Base-by-base conservation (phyloP, 495 filamentous ascomycete genomes). In the Penicillium turbatum region DNA sequence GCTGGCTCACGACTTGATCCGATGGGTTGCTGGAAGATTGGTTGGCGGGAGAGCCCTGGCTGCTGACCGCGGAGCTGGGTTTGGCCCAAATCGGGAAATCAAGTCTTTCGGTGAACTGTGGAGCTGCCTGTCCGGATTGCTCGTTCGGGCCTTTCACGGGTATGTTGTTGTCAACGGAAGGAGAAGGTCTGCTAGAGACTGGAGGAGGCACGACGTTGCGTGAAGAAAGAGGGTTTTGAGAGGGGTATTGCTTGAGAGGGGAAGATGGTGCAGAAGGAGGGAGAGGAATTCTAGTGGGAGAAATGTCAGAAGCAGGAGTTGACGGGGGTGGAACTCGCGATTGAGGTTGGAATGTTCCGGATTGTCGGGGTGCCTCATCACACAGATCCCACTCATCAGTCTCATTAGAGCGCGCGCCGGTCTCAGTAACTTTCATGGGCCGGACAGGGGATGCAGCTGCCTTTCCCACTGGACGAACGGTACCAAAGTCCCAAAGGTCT, bases 401-500 rank as follows among this genome's bases (percentile, higher is more conserved):
- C 71, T 74, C 68, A n/a, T 48, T 77, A 66, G 43, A 74, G 47
- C 86, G 76, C 13, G 82, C 75, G 64, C 93, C 92, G 5, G 85
- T 80, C 3, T 81, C 83, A 9, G 87, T 80, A 35, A 87, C 87
- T 48, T 87, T 88, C 82, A 93, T 83, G 0, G 83, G 74, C 49
- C 81, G 84, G 17, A 90, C 70, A 10, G 51, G 45, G 4, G 54
- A 34, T 7, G 71, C 83, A 7, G 58, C 57, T 21, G 73, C 76
- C 62, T 85, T 75, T 29, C 77, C 81, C 19, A 79, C 83, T 27
- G 91, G 83, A 38, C 89, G 79, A 42, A 96, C 86, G 2, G 92
- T 97, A 21, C 92, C 91, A 76, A 97, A 97, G 69, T 97, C 92
- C 92, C 92, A 97, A 54, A 96, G 82, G 65, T 96, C 82, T 19